phyloP scores from a whole-genome alignment of 2,329 filamentous ascomycete genomes.

The Acephala macrosclerotiorum region DNA sequence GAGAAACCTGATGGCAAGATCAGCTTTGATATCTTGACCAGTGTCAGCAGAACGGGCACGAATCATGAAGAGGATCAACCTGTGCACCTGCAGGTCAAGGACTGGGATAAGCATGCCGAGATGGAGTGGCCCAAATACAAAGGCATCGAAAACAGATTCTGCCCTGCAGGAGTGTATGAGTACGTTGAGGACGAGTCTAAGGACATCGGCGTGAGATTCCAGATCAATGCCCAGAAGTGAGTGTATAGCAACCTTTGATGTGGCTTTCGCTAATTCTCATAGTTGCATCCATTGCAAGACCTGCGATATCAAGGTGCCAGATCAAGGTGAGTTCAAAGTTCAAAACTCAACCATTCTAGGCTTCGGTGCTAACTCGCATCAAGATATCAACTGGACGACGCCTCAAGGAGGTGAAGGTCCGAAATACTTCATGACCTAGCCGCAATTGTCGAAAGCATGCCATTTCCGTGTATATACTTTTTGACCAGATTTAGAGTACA shows the following conservation, averaged over 20 bases:
- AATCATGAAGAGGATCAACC: slow-evolving; percentile 99
- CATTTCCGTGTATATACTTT: neutral
- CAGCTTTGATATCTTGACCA: slow-evolving; percentile 95
- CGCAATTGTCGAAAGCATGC: neutral
- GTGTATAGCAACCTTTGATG: slow-evolving; percentile 47
- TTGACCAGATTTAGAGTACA: neutral
- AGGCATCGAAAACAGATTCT: slow-evolving; percentile 95
- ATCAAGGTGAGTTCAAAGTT: slow-evolving; percentile 60
- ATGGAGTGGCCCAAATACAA: slow-evolving; percentile 87
- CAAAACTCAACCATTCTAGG: no score
- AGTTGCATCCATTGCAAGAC: slow-evolving; percentile 99
- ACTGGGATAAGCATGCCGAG: slow-evolving; percentile 90
- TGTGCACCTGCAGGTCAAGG: slow-evolving; percentile 91
- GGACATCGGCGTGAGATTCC: slow-evolving; percentile 88
- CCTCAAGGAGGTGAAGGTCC: slow-evolving; percentile 88
- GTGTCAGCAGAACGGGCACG: slow-evolving; percentile 92
- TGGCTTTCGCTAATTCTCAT: slow-evolving; percentile 31
- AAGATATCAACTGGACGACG: slow-evolving; percentile 95
- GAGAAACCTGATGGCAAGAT: slow-evolving; percentile 96
- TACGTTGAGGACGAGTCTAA: slow-evolving; percentile 94
- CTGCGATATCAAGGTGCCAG: slow-evolving; percentile 97
- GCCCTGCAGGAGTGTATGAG: slow-evolving; percentile 96
- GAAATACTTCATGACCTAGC: slow-evolving; percentile 71
- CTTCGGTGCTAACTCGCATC: slow-evolving; percentile 16
- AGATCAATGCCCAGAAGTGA: slow-evolving; percentile 98